phyloP scores from a whole-genome alignment of 768 basidiomycete species.

The Cystoderma amianthinum region DNA sequence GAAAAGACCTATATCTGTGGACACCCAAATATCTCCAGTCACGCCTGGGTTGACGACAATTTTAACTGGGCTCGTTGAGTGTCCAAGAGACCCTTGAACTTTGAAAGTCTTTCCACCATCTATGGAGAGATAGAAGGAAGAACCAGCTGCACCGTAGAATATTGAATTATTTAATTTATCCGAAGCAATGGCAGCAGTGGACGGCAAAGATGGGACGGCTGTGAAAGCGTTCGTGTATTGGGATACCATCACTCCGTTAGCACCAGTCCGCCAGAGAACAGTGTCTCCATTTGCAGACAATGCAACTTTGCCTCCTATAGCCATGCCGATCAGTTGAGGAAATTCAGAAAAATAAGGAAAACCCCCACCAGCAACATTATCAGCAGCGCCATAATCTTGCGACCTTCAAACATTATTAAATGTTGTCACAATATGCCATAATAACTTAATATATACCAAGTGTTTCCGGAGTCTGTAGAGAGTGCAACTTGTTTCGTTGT shows the following conservation, averaged over 20 bases:
- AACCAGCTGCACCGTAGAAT: slow-evolving; percentile 54
- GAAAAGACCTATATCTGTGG: slow-evolving; percentile 49
- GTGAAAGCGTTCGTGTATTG: slow-evolving; percentile 41
- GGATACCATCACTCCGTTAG: slow-evolving; percentile 46
- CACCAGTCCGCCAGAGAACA: slow-evolving; percentile 48
- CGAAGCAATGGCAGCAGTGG: slow-evolving; percentile 48
- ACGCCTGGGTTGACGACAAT: slow-evolving; percentile 47
- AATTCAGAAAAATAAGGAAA: slow-evolving; percentile 1
- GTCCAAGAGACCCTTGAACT: slow-evolving; percentile 32
- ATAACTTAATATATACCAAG: slow-evolving; percentile 29
- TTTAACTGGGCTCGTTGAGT: slow-evolving; percentile 41
- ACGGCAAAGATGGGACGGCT: slow-evolving; percentile 44
- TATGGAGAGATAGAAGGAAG: slow-evolving; percentile 53
- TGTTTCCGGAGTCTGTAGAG: slow-evolving; percentile 44
- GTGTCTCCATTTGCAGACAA: slow-evolving; percentile 48
- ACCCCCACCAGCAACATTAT: slow-evolving; percentile 30
- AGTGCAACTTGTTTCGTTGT: slow-evolving; percentile 49
- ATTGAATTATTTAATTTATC: slow-evolving; percentile 51
- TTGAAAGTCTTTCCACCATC: slow-evolving; percentile 50
- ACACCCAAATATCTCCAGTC: slow-evolving; percentile 61
- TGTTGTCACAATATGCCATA: not conserved
- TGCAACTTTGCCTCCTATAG: slow-evolving; percentile 31
- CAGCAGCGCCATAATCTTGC: slow-evolving; percentile 48
- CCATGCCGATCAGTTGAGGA: not conserved
- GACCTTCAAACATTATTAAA: slow-evolving; percentile 18